Evolutionary conservation across 371 early-diverging fungal genomes (phyloP), one percentile per base, ranked within the genome.

Genomic region (Mucor indicus): DNA sequence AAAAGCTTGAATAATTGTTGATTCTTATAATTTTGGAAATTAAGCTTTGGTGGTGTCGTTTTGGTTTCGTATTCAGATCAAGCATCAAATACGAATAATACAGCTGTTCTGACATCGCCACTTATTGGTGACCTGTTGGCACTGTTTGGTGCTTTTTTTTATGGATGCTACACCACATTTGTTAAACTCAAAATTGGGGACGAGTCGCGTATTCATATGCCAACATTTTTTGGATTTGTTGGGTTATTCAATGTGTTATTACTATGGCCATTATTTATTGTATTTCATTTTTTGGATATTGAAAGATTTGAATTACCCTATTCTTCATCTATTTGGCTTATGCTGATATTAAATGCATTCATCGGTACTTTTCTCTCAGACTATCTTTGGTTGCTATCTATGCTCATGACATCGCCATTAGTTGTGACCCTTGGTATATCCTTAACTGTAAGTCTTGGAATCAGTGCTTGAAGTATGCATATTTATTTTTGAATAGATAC

Each of bases 331-430:
- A 24, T 86, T 24, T 79, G 85, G 72, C 53, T 57, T 22, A 80
- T 85, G 76, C 62, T 91, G 22, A 30, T 72, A 2, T 42, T 85
- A 30, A 89, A 90, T 56, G 89, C 89, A 3, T 61, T 89, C 21
- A 54, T 91, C 12, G 92, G 92, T 9, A 86, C 90, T 4, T 84
- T 86, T 48, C 53, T 89, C 71, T 90, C 88, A 1, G 90, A 90
- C 50, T 88, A 84, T 44, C 55, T 90, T 6, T 91, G 91, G 91
- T 55, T 90, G 23, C 53, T 82, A 32, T 71, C 90, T 4, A 81
- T 88, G 80, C 71, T 90, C 2, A 77, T 88, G 82, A 89, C 90
- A 0, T 83, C 88, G 21, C 90, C 91, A 11, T 57, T 90, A 60
- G 81, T 85, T 3, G 87, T 86, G 1, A 87, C 90, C 5, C 64